A percentile compares a stretch with the other conserved stretches of the same genome.
Conservation (phyloP, 257 asterid genomes). For the Solanum dulcamara region DNA sequence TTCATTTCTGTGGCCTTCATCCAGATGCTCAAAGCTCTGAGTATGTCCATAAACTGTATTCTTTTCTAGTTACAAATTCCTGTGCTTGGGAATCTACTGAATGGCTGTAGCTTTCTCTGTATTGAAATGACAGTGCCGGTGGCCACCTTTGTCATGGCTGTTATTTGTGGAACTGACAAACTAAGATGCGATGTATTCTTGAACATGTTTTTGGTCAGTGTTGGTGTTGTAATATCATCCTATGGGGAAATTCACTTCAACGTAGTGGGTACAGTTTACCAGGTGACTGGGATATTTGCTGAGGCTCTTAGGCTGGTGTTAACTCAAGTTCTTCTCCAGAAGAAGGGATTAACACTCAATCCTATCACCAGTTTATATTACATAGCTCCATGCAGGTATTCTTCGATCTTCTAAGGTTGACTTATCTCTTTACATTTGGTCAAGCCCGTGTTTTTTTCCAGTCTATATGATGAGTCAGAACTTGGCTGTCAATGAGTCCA, state of each 20-base stretch:
- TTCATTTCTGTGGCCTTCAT: constrained; percentile 98
- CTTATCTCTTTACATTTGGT: background rate
- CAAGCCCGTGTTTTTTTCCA: background rate
- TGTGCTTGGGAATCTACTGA: constrained; percentile 1
- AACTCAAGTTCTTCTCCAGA: constrained; percentile 96
- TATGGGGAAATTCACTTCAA: constrained; percentile 98
- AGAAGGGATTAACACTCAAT: constrained; percentile 83
- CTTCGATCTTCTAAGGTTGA: constrained; percentile 9
- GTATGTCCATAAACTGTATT: constrained; percentile 30
- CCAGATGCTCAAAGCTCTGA: constrained; percentile 99
- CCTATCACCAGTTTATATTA: constrained; percentile 94
- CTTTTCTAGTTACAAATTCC: background rate
- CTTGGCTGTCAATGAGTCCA: background rate
- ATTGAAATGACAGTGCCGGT: constrained; percentile 76
- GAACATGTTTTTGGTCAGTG: constrained; percentile 92
- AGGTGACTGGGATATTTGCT: constrained; percentile 94
- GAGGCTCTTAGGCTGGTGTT: constrained; percentile 96
- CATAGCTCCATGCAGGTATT: constrained; percentile 99
- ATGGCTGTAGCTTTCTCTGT: background rate
- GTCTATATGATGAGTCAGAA: background rate
- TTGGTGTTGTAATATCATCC: constrained; percentile 90
- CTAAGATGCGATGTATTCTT: constrained; percentile 71
- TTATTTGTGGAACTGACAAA: constrained; percentile 87
- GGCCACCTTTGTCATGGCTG: constrained; percentile 94
- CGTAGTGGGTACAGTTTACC: constrained; percentile 88